A percentile compares a stretch with the other conserved stretches of the same genome.
phyloP scores from a whole-genome alignment of 106 monocot genomes.

The Triglochin maritima region DNA sequence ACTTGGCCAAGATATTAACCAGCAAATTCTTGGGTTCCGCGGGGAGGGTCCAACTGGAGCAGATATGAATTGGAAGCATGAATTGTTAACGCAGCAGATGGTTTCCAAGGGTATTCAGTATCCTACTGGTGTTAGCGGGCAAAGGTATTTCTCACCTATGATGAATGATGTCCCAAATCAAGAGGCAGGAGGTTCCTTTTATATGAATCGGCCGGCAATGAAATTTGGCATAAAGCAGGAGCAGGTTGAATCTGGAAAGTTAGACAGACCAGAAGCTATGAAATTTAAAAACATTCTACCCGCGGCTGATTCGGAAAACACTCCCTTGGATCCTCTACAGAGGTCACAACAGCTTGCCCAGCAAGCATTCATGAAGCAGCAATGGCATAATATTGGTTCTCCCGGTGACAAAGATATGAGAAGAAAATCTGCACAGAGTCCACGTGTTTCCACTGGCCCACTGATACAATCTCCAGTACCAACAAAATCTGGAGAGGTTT shows the following conservation, averaged over 20 bases:
- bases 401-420: slow-evolving; percentile 42
- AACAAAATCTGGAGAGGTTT: slow-evolving; percentile 80
- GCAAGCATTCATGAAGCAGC: slow-evolving; percentile 33
- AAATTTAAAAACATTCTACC: slow-evolving; percentile 35
- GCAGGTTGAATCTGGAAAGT: slow-evolving; percentile 33
- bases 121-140: slow-evolving; percentile 21
- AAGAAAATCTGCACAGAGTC: slow-evolving; percentile 53
- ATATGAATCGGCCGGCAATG: slow-evolving; percentile 48
- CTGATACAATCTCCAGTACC: slow-evolving; percentile 79
- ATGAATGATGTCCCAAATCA: slow-evolving; percentile 35
- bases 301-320: slow-evolving; percentile 26
- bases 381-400: slow-evolving; percentile 34
- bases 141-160: slow-evolving; percentile 34
- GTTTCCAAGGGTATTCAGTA: slow-evolving; percentile 45
- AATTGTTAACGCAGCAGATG: slow-evolving; percentile 33
- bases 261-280: slow-evolving; percentile 33
- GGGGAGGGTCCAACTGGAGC: slow-evolving; percentile 29
- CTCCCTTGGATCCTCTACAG: slow-evolving; percentile 37
- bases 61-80: slow-evolving; percentile 66
- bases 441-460: slow-evolving; percentile 65
- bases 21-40: slow-evolving; percentile 31
- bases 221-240: slow-evolving; percentile 63
- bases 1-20: slow-evolving; percentile 37
- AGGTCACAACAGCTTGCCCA: slow-evolving; percentile 32
- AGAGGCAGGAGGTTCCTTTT: slow-evolving; percentile 37